Percentiles rank a stretch among this genome's conserved stretches.
phyloP scores from a whole-genome alignment of 2,329 filamentous ascomycete genomes.

The Nothopassalora personata region DNA sequence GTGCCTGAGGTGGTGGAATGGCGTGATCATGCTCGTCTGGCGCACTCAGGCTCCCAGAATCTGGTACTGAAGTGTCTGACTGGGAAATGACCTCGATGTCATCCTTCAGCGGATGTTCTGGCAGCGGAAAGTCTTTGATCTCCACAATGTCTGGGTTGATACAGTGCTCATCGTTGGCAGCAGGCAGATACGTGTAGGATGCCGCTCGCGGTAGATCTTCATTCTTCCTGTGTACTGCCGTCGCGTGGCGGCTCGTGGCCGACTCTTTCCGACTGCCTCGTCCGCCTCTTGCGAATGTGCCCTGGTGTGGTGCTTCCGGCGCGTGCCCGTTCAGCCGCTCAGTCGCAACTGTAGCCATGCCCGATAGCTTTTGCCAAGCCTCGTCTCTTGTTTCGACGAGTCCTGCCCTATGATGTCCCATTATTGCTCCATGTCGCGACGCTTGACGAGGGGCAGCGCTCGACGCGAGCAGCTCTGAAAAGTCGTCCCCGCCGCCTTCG shows the following conservation, averaged over 20 bases:
- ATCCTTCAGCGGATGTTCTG: constrained; percentile 7
- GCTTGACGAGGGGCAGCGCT: constrained; percentile 11
- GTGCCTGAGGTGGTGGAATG: constrained; percentile 24
- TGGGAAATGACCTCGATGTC: constrained; percentile 30
- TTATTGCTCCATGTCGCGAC: constrained; percentile 9
- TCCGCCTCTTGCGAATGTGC: constrained; percentile 10
- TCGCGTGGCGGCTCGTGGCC: constrained; percentile 8
- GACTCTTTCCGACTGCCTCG: constrained; percentile 8
- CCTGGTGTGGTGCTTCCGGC: background rate
- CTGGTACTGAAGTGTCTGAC: constrained; percentile 32
- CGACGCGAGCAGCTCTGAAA: constrained; percentile 6
- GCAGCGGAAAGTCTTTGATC: constrained; percentile 37
- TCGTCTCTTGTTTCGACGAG: background rate
- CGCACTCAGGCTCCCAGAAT: constrained; percentile 42
- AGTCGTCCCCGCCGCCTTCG: background rate
- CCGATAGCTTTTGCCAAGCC: background rate
- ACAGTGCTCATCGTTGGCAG: constrained; percentile 30
- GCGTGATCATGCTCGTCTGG: constrained; percentile 35
- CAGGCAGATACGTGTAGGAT: constrained; percentile 53
- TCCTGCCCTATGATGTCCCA: background rate
- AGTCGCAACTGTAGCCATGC: constrained; percentile 21
- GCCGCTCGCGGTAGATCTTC: constrained; percentile 49
- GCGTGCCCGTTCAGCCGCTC: constrained; percentile 16
- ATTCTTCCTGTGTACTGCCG: constrained; percentile 10
- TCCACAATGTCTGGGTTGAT: constrained; percentile 28